Base-by-base conservation (phyloP, 2,329 filamentous ascomycete genomes). In the Trichoderma sp. region DNA sequence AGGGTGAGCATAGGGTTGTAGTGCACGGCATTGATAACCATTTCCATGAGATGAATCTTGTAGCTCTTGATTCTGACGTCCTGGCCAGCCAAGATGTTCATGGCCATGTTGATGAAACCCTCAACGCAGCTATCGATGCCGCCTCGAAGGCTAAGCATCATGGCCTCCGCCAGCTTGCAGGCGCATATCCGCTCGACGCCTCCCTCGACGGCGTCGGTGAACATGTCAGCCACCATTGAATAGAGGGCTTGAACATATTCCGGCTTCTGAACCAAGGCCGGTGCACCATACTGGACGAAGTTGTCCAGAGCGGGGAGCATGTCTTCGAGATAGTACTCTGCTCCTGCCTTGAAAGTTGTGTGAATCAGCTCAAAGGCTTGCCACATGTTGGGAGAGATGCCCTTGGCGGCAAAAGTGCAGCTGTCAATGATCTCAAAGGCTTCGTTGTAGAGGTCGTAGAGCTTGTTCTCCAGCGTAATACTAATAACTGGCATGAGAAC, bases 361-460 rank as follows among this genome's bases (percentile, higher is more conserved):
- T 98, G 95, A 72, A 99, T 96, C 55, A 98, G 87, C 82, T 97
- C 94, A 78, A 99, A 99, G 2, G 96, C 95, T 80, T 95, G 90
- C 96, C 96, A 99, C 96, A 99, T 99, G 52, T 93, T 97, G 11
- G 91, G 89, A 1, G 96, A 97, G 74, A 99, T 98, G 69, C 89
- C 88, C 85, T 98, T 99, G 71, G 96, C 95, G 13, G 96, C 93
- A 79, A 98, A 99, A 8, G 96, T 99, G 85, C 96, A 99, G 85
- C 94, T 97, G 79, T 99, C 96, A 74, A 99, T 97, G 75, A 99
- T 99, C 81, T 99, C 96, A 74, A 99, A 99, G 5, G 98, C 89
- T 79, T 99, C 96, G 78, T 98, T 99, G 81, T 97, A 99, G 26
- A 99, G 83, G 80, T 70, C 68, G 77, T 97, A 98, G 43, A 99